Evolutionary conservation across 352 stramenopile genomes (phyloP), one percentile per base, ranked within the genome.

Genomic region (Elongisporangium prolatum): DNA sequence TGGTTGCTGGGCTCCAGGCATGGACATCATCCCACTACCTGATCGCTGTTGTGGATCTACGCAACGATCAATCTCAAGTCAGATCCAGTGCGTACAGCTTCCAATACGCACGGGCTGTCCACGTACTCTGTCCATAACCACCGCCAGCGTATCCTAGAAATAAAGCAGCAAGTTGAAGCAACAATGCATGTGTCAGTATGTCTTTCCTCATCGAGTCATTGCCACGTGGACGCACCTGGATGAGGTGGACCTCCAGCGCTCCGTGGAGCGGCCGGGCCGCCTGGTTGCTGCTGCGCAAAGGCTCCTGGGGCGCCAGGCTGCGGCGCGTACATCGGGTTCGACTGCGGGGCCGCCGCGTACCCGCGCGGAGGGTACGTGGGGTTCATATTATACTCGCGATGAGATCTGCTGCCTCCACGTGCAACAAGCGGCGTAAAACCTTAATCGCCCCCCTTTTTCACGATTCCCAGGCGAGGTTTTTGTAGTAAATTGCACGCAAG

Each of bases 291-390:
- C 54, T 63, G 22, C 53, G 38, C 8, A 59, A 55, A 54, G 50
- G 48, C 54, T 49, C 50, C 4, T 52, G 64, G 14, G 38, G 53
- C n/a, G 28, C 22, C 21, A 21, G 61, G 54, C 20, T 63, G 52
- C 21, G 60, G 57, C 18, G 53, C 48, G 25, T 38, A 47, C 40
- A 60, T 55, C 20, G 21, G 38, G 47, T 21, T 52, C 11, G 40
- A 21, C 57, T 69, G 70, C 5, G 56, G 59, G n/a, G 57, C 58
- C 24, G 57, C 61, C 20, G 56, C 49, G 56, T 65, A 78, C 44
- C 75, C 72, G 47, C 68, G 65, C 55, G 69, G 72, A 51, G 72
- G 60, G 63, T 70, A 78, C 62, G 75, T 81, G 48, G 69, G 67
- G 53, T 67, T 40, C 28, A 40, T 40, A 40, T 40, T 9, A 40